Conservation (phyloP, 2,329 filamentous ascomycete genomes). For the Tetracladium maxilliforme region DNA sequence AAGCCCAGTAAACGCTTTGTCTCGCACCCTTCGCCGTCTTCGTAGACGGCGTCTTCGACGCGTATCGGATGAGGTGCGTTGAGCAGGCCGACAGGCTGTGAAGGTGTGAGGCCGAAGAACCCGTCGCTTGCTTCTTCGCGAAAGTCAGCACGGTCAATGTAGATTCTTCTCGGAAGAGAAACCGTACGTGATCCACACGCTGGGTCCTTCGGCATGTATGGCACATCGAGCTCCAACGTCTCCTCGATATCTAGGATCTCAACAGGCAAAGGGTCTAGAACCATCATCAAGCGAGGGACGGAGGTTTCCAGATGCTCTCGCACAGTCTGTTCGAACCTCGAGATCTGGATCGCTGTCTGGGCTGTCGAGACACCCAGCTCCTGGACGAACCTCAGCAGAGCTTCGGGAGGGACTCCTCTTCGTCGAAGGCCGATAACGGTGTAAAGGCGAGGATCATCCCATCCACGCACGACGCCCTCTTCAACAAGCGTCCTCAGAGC, state of each 20-base stretch:
- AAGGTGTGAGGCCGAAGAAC: slow-evolving; percentile 57
- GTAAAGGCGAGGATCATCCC: slow-evolving; percentile 79
- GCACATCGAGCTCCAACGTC: slow-evolving; percentile 51
- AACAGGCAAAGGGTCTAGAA: slow-evolving; percentile 68
- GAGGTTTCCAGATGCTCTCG: slow-evolving; percentile 71
- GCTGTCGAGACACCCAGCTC: slow-evolving; percentile 77
- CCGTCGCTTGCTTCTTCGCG: slow-evolving; percentile 49
- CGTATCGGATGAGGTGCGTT: slow-evolving; percentile 50
- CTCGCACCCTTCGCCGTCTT: slow-evolving; percentile 30
- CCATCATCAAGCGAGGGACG: slow-evolving; percentile 72
- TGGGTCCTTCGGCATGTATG: slow-evolving; percentile 34
- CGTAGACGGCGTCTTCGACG: slow-evolving; percentile 47
- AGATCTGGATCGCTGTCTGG: slow-evolving; percentile 58
- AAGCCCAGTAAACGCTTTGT: slow-evolving; percentile 11
- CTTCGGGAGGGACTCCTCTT: slow-evolving; percentile 69
- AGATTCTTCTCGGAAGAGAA: slow-evolving; percentile 46
- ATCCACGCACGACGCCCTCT: slow-evolving; percentile 58
- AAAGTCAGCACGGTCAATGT: slow-evolving; percentile 59
- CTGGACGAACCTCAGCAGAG: slow-evolving; percentile 72
- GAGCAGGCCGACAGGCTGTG: slow-evolving; percentile 52
- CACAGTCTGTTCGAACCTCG: slow-evolving; percentile 65
- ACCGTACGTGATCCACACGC: slow-evolving; percentile 17
- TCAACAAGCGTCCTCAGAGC: slow-evolving; percentile 64
- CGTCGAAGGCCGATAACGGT: slow-evolving; percentile 69
- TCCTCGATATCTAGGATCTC: slow-evolving; percentile 61